These are phyloP conservation scores for Sphagnum contortum DNA, from an alignment of 225 moss, liverwort and hornwort genomes.

Conservation along the genomic window DNA sequence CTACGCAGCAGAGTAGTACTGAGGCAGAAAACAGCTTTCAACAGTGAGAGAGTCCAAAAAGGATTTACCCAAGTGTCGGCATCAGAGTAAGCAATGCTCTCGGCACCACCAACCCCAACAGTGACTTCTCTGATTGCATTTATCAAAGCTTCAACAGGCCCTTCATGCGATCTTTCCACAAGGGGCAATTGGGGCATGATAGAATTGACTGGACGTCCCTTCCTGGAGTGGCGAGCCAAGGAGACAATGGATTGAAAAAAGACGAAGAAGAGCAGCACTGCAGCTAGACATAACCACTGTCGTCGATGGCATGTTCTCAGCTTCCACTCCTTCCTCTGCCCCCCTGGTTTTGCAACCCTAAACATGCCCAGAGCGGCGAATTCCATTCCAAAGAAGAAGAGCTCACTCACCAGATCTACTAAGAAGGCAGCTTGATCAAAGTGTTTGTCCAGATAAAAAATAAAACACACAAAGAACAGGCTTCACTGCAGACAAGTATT, in stretches of 20 bases:
- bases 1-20: neutral
- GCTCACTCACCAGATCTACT: no score
- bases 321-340: no score
- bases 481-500: no score
- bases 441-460: no score
- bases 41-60: neutral
- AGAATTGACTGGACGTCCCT: neutral
- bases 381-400: no score
- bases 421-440: no score
- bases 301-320: no score
- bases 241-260: neutral
- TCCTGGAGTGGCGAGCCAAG: neutral
- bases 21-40: neutral
- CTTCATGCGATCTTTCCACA: slow-evolving; percentile 1
- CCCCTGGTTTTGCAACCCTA: no score
- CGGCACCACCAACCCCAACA: slow-evolving; percentile 5
- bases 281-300: slow-evolving; percentile 1
- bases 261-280: neutral
- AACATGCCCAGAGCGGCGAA: no score
- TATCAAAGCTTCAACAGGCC: slow-evolving; percentile 20
- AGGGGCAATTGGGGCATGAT: slow-evolving; percentile 19
- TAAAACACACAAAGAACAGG: no score
- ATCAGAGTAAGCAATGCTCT: slow-evolving; percentile 24
- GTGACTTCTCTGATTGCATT: slow-evolving; percentile 28
- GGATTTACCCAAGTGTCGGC: slow-evolving; percentile 23